These are phyloP conservation scores for Cinnamomum micranthum DNA, from an alignment of 164 flowering plant species.

Conservation along the genomic window DNA sequence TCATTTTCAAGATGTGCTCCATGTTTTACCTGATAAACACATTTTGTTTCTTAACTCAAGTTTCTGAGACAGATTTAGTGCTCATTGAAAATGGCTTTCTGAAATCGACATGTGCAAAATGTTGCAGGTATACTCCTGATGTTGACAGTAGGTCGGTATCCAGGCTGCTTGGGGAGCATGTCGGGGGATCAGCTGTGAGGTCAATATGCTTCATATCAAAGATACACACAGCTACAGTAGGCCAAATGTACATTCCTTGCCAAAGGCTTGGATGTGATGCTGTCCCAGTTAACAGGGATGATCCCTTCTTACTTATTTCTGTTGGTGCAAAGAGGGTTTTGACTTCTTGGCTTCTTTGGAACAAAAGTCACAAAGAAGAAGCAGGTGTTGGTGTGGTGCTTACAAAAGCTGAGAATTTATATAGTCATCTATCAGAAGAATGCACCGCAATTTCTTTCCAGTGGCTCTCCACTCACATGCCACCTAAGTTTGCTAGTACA, in stretches of 20 bases:
- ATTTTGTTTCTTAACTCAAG: not conserved
- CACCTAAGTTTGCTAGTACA: conserved; percentile 45
- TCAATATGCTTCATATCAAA: conserved; percentile 72
- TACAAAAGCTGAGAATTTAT: conserved; percentile 16
- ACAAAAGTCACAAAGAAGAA: conserved; percentile 26
- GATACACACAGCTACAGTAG: conserved; percentile 28
- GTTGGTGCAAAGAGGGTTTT: conserved; percentile 95
- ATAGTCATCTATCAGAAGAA: conserved; percentile 15
- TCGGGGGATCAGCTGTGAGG: conserved; percentile 97
- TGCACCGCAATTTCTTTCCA: conserved; percentile 63
- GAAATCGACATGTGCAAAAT: conserved; percentile 4
- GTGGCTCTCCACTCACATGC: conserved; percentile 98
- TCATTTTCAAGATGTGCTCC: not conserved
- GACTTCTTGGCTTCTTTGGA: conserved; percentile 75
- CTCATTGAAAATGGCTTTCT: conserved; percentile 6
- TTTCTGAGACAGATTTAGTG: not conserved
- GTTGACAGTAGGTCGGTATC: conserved; percentile 59
- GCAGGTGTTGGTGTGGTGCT: conserved; percentile 8
- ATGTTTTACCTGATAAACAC: not conserved
- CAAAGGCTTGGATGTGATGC: conserved; percentile 8
- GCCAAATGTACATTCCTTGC: conserved; percentile 14
- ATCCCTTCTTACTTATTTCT: conserved; percentile 65
- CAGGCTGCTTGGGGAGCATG: conserved; percentile 92
- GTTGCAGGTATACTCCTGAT: conserved; percentile 51
- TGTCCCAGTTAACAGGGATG: conserved; percentile 28